These are phyloP conservation scores for Neonectria magnoliae DNA, from an alignment of 2,329 filamentous ascomycete genomes.

Conservation along the genomic window DNA sequence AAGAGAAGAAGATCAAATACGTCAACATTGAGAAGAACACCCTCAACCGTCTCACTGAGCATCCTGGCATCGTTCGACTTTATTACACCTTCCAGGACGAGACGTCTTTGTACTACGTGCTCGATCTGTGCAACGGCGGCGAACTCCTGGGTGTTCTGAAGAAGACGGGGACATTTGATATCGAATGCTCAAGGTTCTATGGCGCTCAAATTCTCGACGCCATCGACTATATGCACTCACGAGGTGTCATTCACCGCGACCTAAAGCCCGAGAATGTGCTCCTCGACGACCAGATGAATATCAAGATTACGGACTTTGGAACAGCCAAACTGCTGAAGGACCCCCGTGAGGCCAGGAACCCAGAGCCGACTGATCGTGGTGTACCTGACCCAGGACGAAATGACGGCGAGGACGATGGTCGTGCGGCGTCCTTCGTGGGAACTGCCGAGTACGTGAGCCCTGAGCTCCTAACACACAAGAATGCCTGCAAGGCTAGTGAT, in stretches of 20 bases:
- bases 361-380: conserved; percentile 52
- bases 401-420: conserved; percentile 67
- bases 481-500: conserved; percentile 96
- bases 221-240: conserved; percentile 97
- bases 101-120: conserved; percentile 92
- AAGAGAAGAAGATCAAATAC: conserved; percentile 99
- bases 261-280: conserved; percentile 97
- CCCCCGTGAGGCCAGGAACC: conserved; percentile 53
- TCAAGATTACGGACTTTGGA: conserved; percentile 99
- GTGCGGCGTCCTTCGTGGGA: conserved; percentile 94
- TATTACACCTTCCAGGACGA: conserved; percentile 99
- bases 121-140: conserved; percentile 91
- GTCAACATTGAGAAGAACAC: conserved; percentile 99
- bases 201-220: conserved; percentile 95
- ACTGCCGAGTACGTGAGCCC: conserved; percentile 99
- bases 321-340: conserved; percentile 87
- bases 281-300: conserved; percentile 93
- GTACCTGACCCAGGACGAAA: conserved; percentile 49
- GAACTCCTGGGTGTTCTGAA: conserved; percentile 94
- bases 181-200: conserved; percentile 94
- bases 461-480: conserved; percentile 95
- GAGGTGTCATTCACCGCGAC: conserved; percentile 95
- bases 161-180: conserved; percentile 92
- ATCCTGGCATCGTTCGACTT: conserved; percentile 93
- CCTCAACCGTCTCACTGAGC: conserved; percentile 92